Conservation (phyloP, 805 yeast genomes). For the Citeromyces matritensis region DNA sequence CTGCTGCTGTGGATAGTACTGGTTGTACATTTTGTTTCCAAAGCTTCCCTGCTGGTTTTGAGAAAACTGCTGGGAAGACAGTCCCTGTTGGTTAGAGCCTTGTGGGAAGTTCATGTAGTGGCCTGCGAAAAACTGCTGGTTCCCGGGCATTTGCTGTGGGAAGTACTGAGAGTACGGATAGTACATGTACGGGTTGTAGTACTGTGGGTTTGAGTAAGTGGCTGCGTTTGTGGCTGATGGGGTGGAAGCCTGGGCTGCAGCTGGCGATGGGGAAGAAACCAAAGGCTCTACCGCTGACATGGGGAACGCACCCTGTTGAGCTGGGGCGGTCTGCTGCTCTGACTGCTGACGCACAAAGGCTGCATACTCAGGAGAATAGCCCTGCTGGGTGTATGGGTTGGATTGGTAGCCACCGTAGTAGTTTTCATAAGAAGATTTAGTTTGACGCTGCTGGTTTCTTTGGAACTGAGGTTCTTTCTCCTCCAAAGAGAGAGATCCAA, state of each 20-base stretch:
- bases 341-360: constrained; percentile 1
- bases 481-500: constrained; percentile 34
- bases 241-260: constrained; percentile 2
- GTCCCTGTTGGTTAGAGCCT: background rate
- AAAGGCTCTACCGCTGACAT: constrained; percentile 1
- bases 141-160: constrained; percentile 11
- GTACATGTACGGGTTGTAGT: constrained; percentile 10
- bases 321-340: constrained; percentile 6
- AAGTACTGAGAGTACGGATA: constrained; percentile 14
- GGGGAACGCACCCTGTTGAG: constrained; percentile 2
- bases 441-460: constrained; percentile 6
- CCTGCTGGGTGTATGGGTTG: constrained; percentile 4
- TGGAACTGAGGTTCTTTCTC: constrained; percentile 18
- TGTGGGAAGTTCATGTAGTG: constrained; percentile 6
- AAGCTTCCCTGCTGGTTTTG: background rate
- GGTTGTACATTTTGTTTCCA: constrained; percentile 1
- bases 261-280: constrained; percentile 2
- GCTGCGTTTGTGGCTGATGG: constrained; percentile 3
- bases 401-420: constrained; percentile 5
- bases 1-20: constrained; percentile 5
- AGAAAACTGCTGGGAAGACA: background rate
- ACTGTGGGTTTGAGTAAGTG: constrained; percentile 4
- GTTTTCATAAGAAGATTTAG: constrained; percentile 4
- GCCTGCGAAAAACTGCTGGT: constrained; percentile 5
- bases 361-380: constrained; percentile 2